Conservation (phyloP, 306 rosid genomes). For the Glycine tomentella region DNA sequence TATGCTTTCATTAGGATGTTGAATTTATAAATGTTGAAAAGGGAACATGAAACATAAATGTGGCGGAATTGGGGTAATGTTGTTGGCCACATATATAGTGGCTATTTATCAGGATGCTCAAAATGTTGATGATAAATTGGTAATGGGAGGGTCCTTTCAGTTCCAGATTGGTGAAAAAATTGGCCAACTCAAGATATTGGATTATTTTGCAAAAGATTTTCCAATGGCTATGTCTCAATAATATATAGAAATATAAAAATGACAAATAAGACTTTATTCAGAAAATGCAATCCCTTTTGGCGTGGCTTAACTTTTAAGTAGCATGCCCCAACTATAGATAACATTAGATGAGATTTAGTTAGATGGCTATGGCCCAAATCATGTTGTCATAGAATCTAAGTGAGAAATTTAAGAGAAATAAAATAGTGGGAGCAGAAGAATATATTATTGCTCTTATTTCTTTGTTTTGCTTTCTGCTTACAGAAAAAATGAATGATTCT, state of each 20-base stretch:
- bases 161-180: neutral
- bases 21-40: neutral
- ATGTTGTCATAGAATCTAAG: slow-evolving; percentile 44
- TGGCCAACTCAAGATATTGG: neutral
- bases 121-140: neutral
- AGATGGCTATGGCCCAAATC: slow-evolving; percentile 25
- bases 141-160: neutral
- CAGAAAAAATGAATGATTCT: neutral
- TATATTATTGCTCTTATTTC: neutral
- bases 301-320: slow-evolving; percentile 6
- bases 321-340: slow-evolving; percentile 9
- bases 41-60: slow-evolving; percentile 12
- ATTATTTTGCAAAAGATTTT: neutral
- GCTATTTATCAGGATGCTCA: neutral
- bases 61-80: slow-evolving; percentile 3
- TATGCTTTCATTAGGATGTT: neutral
- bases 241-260: neutral
- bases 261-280: neutral
- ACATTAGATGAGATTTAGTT: slow-evolving; percentile 2
- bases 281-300: slow-evolving; percentile 2
- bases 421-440: slow-evolving; percentile 22
- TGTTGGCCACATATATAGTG: slow-evolving; percentile 5
- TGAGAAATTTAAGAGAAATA: neutral
- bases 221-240: neutral
- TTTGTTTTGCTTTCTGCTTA: neutral